Evolutionary conservation across 441 rosid genomes (phyloP).

Genomic region (Corymbia citriodora): DNA sequence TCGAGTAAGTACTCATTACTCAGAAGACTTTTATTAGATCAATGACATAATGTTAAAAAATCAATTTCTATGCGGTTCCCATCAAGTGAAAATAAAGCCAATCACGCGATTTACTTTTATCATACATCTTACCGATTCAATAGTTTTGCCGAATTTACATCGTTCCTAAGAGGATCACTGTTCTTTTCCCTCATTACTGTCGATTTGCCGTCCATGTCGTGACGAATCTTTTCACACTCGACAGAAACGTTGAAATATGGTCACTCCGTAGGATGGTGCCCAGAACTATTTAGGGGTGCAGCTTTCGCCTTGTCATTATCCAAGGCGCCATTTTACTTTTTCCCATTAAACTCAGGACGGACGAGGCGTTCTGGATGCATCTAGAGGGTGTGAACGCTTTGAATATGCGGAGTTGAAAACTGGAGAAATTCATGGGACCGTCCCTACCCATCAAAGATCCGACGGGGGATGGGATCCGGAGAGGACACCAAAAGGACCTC

Average conservation of each 20-base stretch:
- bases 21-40: neutral
- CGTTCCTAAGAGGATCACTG: neutral
- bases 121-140: neutral
- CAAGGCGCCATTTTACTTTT: neutral
- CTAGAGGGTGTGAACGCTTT: neutral
- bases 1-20: no score
- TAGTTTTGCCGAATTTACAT: neutral
- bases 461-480: neutral
- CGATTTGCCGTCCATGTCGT: no score
- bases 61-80: rapidly evolving
- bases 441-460: neutral
- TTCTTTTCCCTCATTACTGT: neutral
- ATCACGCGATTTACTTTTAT: neutral
- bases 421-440: neutral
- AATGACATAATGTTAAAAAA: neutral
- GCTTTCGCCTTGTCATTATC: neutral
- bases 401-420: neutral
- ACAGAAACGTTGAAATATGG: neutral
- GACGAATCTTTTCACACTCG: neutral
- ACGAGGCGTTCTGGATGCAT: neutral
- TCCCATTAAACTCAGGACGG: no score
- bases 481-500: neutral
- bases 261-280: neutral
- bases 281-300: neutral
- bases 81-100: neutral